These are phyloP conservation scores for Fusarium ambrosium DNA, from an alignment of 2,329 filamentous ascomycete species.

Conservation along the genomic window DNA sequence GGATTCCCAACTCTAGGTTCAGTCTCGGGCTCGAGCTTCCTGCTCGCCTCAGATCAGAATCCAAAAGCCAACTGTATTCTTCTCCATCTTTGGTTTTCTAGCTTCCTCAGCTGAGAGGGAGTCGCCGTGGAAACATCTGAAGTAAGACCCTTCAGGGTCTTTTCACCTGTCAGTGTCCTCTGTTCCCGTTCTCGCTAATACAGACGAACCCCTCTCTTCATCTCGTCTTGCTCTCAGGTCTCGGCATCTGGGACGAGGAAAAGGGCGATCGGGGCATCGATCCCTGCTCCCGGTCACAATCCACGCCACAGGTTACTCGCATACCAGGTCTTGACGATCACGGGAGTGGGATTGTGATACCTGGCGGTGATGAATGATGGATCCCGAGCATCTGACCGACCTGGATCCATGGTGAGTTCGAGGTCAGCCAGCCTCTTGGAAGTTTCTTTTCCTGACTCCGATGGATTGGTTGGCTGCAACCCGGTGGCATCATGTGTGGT, in stretches of 20 bases:
- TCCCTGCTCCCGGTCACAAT: slow-evolving; percentile 26
- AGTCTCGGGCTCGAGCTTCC: slow-evolving; percentile 37
- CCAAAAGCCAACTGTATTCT: slow-evolving; percentile 15
- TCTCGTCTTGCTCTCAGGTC: not conserved
- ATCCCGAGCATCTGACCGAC: slow-evolving; percentile 25
- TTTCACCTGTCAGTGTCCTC: slow-evolving; percentile 3
- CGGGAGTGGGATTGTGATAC: slow-evolving; percentile 13
- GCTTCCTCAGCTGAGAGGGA: slow-evolving; percentile 15
- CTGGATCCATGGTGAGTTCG: slow-evolving; percentile 19
- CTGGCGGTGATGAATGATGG: slow-evolving; percentile 12
- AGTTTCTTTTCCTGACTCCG: slow-evolving; percentile 23
- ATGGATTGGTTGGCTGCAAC: slow-evolving; percentile 15
- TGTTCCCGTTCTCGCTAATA: not conserved
- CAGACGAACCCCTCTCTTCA: slow-evolving; percentile 1
- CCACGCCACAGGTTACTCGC: slow-evolving; percentile 11
- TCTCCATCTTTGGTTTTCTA: slow-evolving; percentile 19
- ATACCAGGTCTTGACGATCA: slow-evolving; percentile 28
- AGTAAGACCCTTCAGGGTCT: slow-evolving; percentile 15
- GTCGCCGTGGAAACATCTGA: slow-evolving; percentile 8
- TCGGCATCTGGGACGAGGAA: slow-evolving; percentile 6
- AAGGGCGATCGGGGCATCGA: slow-evolving; percentile 11
- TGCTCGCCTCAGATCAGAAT: slow-evolving; percentile 29
- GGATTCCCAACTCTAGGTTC: slow-evolving; percentile 30
- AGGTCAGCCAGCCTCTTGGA: slow-evolving; percentile 33
- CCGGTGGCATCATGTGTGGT: slow-evolving; percentile 23